Base-by-base conservation (phyloP, 1,284 basidiomycete genomes). In the Cryptococcus jaspeensis region DNA sequence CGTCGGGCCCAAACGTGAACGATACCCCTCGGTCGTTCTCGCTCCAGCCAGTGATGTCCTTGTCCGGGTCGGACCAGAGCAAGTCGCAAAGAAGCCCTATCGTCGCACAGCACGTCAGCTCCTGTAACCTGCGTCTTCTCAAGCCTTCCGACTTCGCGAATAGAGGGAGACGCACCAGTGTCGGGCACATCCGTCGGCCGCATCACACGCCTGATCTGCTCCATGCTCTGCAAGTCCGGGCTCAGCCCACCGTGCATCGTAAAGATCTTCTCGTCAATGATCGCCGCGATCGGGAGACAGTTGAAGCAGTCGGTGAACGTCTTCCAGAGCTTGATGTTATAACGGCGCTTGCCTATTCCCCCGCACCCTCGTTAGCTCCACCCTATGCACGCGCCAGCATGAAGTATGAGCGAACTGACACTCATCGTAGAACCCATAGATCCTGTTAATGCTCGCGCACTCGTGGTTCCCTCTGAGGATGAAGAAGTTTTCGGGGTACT, bases 401-500 rank as follows among this genome's bases (percentile, higher is more conserved):
- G n/a, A 42, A 16, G n/a, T n/a, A 18, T 22, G 5, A 16, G 16
- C 12, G 15, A 13, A 67, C 78, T 65, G 49, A 80, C 82, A 84
- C 73, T 84, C 83, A 62, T 84, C 83, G 74, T 84, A 84, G 73
- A 84, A 84, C 40, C 83, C 83, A 70, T 84, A 84, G 60, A 84
- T 82, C 56, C 16, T 20, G 20, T 50, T 50, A 56, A 99, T 94
- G 73, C 97, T 98, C 45, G 96, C 96, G 74, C 96, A 99, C 80
- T 99, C 96, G 79, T 99, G 96, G 78, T 99, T 99, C 47, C 96
- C 96, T 67, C 96, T 85, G 47, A 99, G 81, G 35, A 99, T 82
- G 82, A 99, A 99, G 81, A 99, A 99, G 81, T 99, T 99, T 81
- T 99, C 96, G 2, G 96, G 96, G 78, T 95, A 99, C 80, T 99